A percentile compares a stretch with the other conserved stretches of the same genome.
Conservation (phyloP, 768 basidiomycete genomes). For the Coprinopsis cinerea region DNA sequence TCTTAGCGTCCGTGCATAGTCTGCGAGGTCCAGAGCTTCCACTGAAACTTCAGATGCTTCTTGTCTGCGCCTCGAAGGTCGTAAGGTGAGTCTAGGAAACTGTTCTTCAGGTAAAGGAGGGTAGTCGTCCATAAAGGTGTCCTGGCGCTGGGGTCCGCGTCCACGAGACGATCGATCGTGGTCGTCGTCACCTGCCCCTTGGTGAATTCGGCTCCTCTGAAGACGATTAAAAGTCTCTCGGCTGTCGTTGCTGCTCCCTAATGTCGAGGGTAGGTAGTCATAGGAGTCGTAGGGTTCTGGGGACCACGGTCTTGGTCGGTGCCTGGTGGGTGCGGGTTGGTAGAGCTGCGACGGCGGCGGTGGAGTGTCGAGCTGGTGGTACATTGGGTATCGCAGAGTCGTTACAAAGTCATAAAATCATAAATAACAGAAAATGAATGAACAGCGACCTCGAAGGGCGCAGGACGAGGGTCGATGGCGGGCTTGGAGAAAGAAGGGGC, state of each 20-base stretch:
- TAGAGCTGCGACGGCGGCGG: constrained; percentile 44
- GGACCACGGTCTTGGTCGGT: constrained; percentile 48
- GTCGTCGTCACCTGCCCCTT: constrained; percentile 9
- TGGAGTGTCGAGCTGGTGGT: constrained; percentile 42
- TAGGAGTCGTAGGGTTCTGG: constrained; percentile 50
- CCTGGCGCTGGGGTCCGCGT: constrained; percentile 9
- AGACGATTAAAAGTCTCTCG: constrained; percentile 11
- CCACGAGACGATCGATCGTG: constrained; percentile 14
- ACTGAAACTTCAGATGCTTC: constrained; percentile 61
- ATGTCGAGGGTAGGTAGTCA: constrained; percentile 32
- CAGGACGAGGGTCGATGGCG: too few species aligned
- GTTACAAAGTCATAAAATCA: constrained; percentile 3
- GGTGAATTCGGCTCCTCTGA: constrained; percentile 13
- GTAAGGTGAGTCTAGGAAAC: constrained; percentile 18
- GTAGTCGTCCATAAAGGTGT: constrained; percentile 15
- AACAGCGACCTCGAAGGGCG: too few species aligned
- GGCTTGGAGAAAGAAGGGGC: not conserved
- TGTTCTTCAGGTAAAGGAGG: constrained; percentile 16
- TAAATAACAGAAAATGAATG: not conserved
- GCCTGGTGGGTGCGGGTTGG: constrained; percentile 21
- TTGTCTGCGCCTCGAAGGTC: constrained; percentile 18
- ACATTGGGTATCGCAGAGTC: constrained; percentile 26
- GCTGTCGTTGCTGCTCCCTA: not conserved
- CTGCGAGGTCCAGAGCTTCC: constrained; percentile 68
- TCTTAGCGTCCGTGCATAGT: constrained; percentile 53